Conservation (phyloP, 352 stramenopile species). For the Globisporangium abappressorium region DNA sequence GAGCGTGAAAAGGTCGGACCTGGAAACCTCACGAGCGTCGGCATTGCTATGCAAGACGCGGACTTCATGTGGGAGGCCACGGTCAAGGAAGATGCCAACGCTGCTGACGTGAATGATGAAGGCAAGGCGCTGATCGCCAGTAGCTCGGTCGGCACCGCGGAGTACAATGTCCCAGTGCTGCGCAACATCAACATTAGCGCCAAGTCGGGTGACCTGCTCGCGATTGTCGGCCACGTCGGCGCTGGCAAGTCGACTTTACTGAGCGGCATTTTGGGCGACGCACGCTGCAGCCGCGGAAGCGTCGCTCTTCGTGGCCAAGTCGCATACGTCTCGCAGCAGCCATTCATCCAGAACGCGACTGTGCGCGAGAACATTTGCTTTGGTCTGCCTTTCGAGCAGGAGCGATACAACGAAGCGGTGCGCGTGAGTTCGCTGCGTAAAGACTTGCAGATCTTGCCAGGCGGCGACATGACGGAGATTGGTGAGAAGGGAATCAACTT, state of each 20-base stretch:
- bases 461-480: conserved; percentile 96
- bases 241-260: conserved; percentile 79
- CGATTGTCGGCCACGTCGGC: conserved; percentile 67
- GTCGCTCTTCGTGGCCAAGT: conserved; percentile 34
- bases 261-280: conserved; percentile 42
- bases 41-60: conserved; percentile 36
- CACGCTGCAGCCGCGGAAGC: conserved; percentile 22
- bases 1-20: conserved; percentile 64
- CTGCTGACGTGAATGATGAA: conserved; percentile 37
- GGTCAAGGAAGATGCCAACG: conserved; percentile 19
- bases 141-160: conserved; percentile 11
- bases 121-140: conserved; percentile 10
- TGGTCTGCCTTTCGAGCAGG: conserved; percentile 32
- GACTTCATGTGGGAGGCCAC: conserved; percentile 64
- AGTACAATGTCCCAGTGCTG: conserved; percentile 34
- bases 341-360: conserved; percentile 54
- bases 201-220: conserved; percentile 71
- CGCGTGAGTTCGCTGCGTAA: conserved; percentile 72
- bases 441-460: conserved; percentile 89
- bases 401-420: conserved; percentile 41
- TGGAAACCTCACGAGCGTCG: conserved; percentile 65
- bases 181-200: conserved; percentile 68
- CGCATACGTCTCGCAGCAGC: conserved; percentile 57
- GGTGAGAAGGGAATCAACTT: conserved; percentile 98
- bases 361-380: conserved; percentile 54